Evolutionary conservation across 805 yeast genomes (phyloP), one percentile per base, ranked within the genome.

Genomic region (Candida argentea): DNA sequence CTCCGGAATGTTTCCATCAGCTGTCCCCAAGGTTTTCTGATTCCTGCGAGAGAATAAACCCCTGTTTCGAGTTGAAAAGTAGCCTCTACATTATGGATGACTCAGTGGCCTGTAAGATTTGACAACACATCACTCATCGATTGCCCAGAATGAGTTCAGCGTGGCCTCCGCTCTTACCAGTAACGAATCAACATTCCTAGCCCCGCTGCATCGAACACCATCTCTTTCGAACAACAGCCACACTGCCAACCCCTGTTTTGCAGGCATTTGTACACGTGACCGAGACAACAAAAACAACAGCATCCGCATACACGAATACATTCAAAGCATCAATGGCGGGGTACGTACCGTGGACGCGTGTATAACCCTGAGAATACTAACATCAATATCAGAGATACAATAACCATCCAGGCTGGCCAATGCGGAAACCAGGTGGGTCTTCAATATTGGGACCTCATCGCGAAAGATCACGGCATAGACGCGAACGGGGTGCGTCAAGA

Each of bases 381-480:
- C 48, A 52, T 48, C 52, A 11, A 5, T 8, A 8, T 5, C 22
- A 59, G 87, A 6, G 86, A 80, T 49, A 72, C 79, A 3, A 62
- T 80, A 22, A 76, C 87, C 2, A 51, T 80, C 7, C 87, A 79
- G 42, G 73, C 74, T 7, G 94, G 95, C 15, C 98, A 91, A 57
- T 91, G 98, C 60, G 98, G 98, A 33, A 91, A 91, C 55, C 97
- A 89, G 50, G 77, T 89, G 1, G 96, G 96, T 15, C 73, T 82
- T 31, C 80, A 81, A 51, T 89, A 87, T 52, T 91, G 98, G 98
- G 67, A 74, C 26, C 95, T 84, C 50, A 52, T 89, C 30, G 82
- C 94, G 24, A 55, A 63, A 16, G 97, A 89, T 44, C 98, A 89
- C 46, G 94, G 93, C 0, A 77, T 89, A 14, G 40, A 51, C n/a